Evolutionary conservation across 768 basidiomycete genomes (phyloP).

Genomic region (Coprinopsis sp.): DNA sequence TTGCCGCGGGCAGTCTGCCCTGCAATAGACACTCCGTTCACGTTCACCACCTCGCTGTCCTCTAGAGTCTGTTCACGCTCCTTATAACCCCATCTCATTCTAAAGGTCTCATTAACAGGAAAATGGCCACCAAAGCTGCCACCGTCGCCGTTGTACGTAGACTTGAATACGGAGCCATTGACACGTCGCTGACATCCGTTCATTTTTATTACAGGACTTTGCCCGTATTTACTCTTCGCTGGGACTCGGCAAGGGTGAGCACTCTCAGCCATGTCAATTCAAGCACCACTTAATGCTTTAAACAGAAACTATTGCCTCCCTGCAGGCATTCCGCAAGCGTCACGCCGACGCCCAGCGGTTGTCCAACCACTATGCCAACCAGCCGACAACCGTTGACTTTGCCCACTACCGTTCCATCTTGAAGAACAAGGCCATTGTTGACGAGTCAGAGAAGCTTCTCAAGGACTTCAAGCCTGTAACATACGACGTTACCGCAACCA

Average conservation of each 20-base stretch:
- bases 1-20: constrained; percentile 25
- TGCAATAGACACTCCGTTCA: constrained; percentile 11
- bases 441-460: constrained; percentile 87
- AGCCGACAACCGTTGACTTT: constrained; percentile 84
- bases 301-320: constrained; percentile 81
- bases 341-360: constrained; percentile 84
- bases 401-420: constrained; percentile 86
- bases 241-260: constrained; percentile 82
- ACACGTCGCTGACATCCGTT: constrained; percentile 21
- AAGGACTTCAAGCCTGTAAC: constrained; percentile 90
- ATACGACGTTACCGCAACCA: constrained; percentile 83
- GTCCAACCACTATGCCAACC: constrained; percentile 53
- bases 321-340: constrained; percentile 96
- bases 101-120: constrained; percentile 16
- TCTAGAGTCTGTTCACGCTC: constrained; percentile 20
- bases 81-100: constrained; percentile 5
- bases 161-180: constrained; percentile 8
- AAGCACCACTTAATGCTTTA: neutral
- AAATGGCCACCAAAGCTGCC: constrained; percentile 71
- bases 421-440: constrained; percentile 89
- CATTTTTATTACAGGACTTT: constrained; percentile 57
- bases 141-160: constrained; percentile 57
- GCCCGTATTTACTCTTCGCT: constrained; percentile 77
- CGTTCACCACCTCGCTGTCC: constrained; percentile 12
- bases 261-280: neutral